These are phyloP conservation scores for Benincasa hispida DNA, from an alignment of 306 rosid species.

Conservation along the genomic window DNA sequence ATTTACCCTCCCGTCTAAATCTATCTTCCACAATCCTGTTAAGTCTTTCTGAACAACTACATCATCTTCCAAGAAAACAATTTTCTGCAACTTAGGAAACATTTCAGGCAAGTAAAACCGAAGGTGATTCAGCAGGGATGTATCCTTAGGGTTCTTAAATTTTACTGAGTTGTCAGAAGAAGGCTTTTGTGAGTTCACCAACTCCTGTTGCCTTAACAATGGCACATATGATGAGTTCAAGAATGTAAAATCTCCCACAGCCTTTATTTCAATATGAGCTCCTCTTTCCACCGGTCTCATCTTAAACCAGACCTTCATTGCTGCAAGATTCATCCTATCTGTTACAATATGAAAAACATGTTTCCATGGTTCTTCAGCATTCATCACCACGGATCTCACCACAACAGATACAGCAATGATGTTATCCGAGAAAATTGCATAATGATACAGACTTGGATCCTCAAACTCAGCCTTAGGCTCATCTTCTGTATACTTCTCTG, in stretches of 20 bases:
- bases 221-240: slow-evolving; percentile 81
- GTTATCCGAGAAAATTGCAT: slow-evolving; percentile 90
- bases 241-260: slow-evolving; percentile 70
- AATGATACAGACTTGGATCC: slow-evolving; percentile 83
- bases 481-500: slow-evolving; percentile 69
- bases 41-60: slow-evolving; percentile 94
- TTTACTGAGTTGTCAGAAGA: slow-evolving; percentile 37
- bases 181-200: slow-evolving; percentile 38
- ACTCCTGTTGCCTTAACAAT: slow-evolving; percentile 55
- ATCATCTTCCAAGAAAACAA: slow-evolving; percentile 80
- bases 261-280: slow-evolving; percentile 77
- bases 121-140: slow-evolving; percentile 72
- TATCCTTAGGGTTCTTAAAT: slow-evolving; percentile 35
- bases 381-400: slow-evolving; percentile 81
- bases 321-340: slow-evolving; percentile 91
- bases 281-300: slow-evolving; percentile 87
- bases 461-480: slow-evolving; percentile 70
- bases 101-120: slow-evolving; percentile 90
- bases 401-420: slow-evolving; percentile 91
- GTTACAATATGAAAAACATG: slow-evolving; percentile 92
- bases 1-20: slow-evolving; percentile 85
- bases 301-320: slow-evolving; percentile 98
- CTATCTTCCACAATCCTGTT: slow-evolving; percentile 83
- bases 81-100: slow-evolving; percentile 77
- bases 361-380: slow-evolving; percentile 84